Evolutionary conservation across 2,329 filamentous ascomycete genomes (phyloP), one percentile per base, ranked within the genome.

Genomic region (Fragosphaeria purpurea): DNA sequence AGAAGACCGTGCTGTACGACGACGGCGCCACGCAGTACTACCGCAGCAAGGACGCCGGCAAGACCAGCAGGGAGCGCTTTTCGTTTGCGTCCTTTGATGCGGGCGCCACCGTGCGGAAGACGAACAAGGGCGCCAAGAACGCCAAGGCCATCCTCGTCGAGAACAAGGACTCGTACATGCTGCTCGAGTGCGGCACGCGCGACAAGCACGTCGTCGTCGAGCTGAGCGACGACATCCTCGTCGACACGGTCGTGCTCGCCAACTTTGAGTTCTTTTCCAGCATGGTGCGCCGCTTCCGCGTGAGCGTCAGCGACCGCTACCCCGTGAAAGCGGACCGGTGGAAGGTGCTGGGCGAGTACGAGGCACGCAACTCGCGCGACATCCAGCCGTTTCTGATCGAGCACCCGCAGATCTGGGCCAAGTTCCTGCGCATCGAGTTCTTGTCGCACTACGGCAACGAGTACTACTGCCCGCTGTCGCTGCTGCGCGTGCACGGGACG

Each of bases 241-340:
- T 98, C 52, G 93, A 98, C 63, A 98, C 93, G 0, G 76, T 98
- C 41, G 93, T 97, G n/a, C 75, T 98, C 49, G 93, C 91, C 55
- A 98, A 98, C 65, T 98, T 94, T 60, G 93, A 98, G 66, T 98
- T 98, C 72, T 98, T 98, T 72, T 95, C 89, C 50, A 96, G 89
- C 63, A 96, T 95, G 77, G 86, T 97, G 59, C 85, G 89, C 48
- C 86, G 83, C 45, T 96, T 98, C 65, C 79, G 86, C 47, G 82
- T 97, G 58, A 94, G 88, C 63, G 91, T 96, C 45, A 94, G 90
- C 52, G 93, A 97, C 68, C 82, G 88, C 51, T 97, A 96, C 66
- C 93, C 93, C 1, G 86, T 93, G 49, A 97, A 96, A 66, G 67
- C 80, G 50, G 90, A 95, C 46, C 88, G 93, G 59, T 98, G 93